These are phyloP conservation scores for Leccinum rimulosum DNA, from an alignment of 768 basidiomycete species.

Conservation along the genomic window DNA sequence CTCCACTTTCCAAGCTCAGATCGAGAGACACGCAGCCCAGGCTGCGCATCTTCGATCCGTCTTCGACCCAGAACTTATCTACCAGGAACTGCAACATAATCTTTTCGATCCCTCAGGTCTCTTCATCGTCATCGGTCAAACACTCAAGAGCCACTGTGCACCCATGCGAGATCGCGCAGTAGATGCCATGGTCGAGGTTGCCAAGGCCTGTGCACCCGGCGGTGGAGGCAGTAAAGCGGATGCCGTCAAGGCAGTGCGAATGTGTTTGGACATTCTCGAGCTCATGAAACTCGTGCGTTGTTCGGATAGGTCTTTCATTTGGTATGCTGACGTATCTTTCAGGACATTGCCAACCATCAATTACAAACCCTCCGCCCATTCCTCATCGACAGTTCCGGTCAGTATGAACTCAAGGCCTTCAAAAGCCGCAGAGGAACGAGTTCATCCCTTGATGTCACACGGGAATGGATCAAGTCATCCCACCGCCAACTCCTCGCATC, in stretches of 20 bases:
- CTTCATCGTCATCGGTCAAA: constrained; percentile 74
- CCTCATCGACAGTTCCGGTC: constrained; percentile 74
- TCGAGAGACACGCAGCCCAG: constrained; percentile 61
- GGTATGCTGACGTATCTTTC: constrained; percentile 21
- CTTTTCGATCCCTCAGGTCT: constrained; percentile 78
- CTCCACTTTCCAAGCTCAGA: constrained; percentile 55
- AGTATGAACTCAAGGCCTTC: constrained; percentile 79
- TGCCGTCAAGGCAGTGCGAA: constrained; percentile 69
- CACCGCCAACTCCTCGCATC: constrained; percentile 43
- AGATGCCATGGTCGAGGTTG: constrained; percentile 77
- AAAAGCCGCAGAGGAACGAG: constrained; percentile 50
- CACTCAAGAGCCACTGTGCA: constrained; percentile 87
- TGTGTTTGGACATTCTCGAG: constrained; percentile 89
- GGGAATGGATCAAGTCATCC: constrained; percentile 62
- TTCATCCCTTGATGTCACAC: constrained; percentile 52
- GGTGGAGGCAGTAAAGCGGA: constrained; percentile 55
- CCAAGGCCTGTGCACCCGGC: constrained; percentile 54
- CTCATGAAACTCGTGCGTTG: constrained; percentile 89
- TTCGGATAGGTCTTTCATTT: constrained; percentile 13
- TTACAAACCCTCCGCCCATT: constrained; percentile 90
- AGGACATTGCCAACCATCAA: constrained; percentile 98
- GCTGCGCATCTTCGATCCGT: constrained; percentile 66
- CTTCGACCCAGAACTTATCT: constrained; percentile 79
- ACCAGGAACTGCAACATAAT: constrained; percentile 74
- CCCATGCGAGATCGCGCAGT: constrained; percentile 88